A percentile compares a stretch with the other conserved stretches of the same genome.
phyloP scores from a whole-genome alignment of 73 alveolate genomes.

The Paramecium sexaurelia region DNA sequence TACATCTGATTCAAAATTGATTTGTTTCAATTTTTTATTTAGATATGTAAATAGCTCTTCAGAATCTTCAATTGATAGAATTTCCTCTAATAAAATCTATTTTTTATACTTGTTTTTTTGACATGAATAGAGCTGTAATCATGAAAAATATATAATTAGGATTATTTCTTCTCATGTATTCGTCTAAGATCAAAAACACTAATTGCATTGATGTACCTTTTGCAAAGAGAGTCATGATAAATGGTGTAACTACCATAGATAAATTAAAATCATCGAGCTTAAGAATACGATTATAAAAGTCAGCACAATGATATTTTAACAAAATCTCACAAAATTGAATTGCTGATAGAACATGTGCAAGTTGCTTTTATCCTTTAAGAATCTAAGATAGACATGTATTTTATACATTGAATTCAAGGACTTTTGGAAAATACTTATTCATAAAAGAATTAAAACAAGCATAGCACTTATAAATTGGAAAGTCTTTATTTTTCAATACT shows the following conservation, averaged over 20 bases:
- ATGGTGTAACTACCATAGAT: slow-evolving; percentile 44
- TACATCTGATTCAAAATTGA: background rate
- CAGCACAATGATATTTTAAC: slow-evolving; percentile 41
- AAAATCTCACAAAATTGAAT: slow-evolving; percentile 32
- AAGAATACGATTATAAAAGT: background rate
- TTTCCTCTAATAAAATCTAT: background rate
- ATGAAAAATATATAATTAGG: slow-evolving; percentile 22
- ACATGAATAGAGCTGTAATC: background rate
- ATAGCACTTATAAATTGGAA: slow-evolving; percentile 58
- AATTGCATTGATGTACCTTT: slow-evolving; percentile 24
- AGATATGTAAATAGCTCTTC: background rate
- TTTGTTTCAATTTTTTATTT: background rate
- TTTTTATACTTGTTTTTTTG: background rate
- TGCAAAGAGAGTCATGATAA: slow-evolving; percentile 39
- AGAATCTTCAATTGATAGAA: background rate
- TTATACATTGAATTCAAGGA: slow-evolving; percentile 52
- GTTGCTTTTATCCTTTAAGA: background rate
- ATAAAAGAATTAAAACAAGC: slow-evolving; percentile 60
- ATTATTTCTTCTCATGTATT: slow-evolving; percentile 21
- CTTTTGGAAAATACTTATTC: slow-evolving; percentile 52
- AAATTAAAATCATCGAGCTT: background rate
- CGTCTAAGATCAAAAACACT: slow-evolving; percentile 1
- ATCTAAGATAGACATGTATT: background rate
- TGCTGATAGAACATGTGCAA: slow-evolving; percentile 53
- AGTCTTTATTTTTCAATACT: slow-evolving; percentile 54